A percentile compares a stretch with the other conserved stretches of the same genome.
phyloP scores from a whole-genome alignment of 805 yeast genomes.

The Suhomyces xylopsoci region DNA sequence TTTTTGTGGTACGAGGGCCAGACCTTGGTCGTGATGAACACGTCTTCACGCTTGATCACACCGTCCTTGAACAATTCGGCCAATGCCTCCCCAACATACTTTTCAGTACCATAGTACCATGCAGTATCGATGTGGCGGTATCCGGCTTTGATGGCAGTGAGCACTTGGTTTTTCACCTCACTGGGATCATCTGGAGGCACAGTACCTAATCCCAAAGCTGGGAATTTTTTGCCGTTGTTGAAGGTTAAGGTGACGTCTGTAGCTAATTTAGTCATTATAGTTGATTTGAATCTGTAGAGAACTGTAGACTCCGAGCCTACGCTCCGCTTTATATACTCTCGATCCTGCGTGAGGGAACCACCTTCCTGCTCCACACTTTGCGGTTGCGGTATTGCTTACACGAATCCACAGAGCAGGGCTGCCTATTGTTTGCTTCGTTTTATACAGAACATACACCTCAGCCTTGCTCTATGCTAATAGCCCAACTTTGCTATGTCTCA shows the following conservation, averaged over 20 bases:
- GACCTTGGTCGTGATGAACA: constrained; percentile 36
- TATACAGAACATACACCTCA: neutral
- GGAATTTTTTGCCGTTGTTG: constrained; percentile 57
- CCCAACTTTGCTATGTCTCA: neutral
- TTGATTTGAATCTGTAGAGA: neutral
- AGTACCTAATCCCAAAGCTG: constrained; percentile 67
- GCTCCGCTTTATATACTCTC: neutral
- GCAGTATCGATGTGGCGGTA: constrained; percentile 54
- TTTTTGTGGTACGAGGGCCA: constrained; percentile 44
- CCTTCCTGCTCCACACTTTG: neutral
- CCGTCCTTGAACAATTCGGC: constrained; percentile 49
- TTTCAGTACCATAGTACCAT: constrained; percentile 47
- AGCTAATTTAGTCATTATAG: constrained; percentile 12
- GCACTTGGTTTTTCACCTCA: constrained; percentile 32
- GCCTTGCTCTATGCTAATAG: neutral
- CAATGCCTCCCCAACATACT: constrained; percentile 42
- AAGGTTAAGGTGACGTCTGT: constrained; percentile 44
- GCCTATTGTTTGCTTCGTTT: neutral
- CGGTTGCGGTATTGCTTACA: neutral
- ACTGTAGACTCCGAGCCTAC: neutral
- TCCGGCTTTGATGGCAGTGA: constrained; percentile 41
- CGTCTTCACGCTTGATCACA: constrained; percentile 43
- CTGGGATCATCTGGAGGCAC: constrained; percentile 29
- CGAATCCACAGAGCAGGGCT: neutral
- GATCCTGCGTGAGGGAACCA: neutral